Evolutionary conservation across 768 basidiomycete genomes (phyloP).

Genomic region (Podaxis sp.): DNA sequence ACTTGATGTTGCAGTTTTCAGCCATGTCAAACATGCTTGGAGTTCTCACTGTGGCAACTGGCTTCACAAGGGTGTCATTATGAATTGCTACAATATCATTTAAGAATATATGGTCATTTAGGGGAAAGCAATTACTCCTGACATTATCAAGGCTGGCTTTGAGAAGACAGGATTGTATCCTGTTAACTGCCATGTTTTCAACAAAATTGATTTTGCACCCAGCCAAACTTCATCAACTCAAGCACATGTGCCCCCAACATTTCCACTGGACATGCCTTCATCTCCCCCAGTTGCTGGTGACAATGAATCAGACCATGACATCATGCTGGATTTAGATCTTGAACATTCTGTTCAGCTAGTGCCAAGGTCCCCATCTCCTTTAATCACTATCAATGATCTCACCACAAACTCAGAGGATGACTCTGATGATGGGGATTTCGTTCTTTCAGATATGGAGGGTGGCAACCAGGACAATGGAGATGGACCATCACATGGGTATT

Average conservation of each 20-base stretch:
- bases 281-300: not conserved
- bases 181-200: conserved; percentile 26
- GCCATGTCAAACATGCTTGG: conserved; percentile 30
- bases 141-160: conserved; percentile 23
- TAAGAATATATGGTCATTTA: conserved; percentile 21
- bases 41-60: conserved; percentile 17
- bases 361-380: not conserved
- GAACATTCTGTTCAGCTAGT: no score
- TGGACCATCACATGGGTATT: no score
- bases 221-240: conserved; percentile 20
- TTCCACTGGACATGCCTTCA: conserved; percentile 10
- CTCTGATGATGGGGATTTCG: not conserved
- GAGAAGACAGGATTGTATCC: conserved; percentile 27
- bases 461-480: no score
- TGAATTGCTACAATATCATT: conserved; percentile 5
- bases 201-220: conserved; percentile 24
- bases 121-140: conserved; percentile 13
- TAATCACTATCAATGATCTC: no score
- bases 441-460: not conserved
- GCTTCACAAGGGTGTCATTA: conserved; percentile 6
- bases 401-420: not conserved
- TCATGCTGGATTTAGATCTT: no score
- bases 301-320: no score
- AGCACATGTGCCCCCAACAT: conserved; percentile 20
- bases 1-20: conserved; percentile 41